These are phyloP conservation scores for Penicillium mononematosum DNA, from an alignment of 495 filamentous ascomycete genomes.

Conservation along the genomic window DNA sequence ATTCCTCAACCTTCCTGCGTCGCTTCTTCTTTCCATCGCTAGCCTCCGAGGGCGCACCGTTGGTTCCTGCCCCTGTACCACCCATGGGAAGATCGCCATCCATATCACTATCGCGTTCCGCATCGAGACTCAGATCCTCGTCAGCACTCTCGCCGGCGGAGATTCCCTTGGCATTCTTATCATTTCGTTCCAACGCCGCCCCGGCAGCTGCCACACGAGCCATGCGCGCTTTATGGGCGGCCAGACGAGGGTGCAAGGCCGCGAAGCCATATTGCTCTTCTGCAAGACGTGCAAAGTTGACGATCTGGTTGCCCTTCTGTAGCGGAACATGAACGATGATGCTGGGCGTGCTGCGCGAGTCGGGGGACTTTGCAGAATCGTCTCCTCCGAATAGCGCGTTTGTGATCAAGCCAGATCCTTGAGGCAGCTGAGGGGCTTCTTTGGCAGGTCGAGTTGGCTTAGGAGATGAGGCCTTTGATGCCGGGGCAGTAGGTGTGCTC, in stretches of 20 bases:
- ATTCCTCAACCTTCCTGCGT: constrained; percentile 88
- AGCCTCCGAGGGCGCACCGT: constrained; percentile 49
- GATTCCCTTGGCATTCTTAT: constrained; percentile 40
- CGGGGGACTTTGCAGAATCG: constrained; percentile 37
- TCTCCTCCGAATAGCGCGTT: constrained; percentile 58
- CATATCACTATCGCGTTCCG: constrained; percentile 53
- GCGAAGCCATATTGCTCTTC: constrained; percentile 93
- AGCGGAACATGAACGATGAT: constrained; percentile 83
- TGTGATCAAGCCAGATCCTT: constrained; percentile 67
- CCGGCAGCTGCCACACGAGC: constrained; percentile 80
- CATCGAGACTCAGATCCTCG: constrained; percentile 45
- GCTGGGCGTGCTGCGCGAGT: constrained; percentile 63
- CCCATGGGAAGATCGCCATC: constrained; percentile 78
- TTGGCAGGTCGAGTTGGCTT: constrained; percentile 55
- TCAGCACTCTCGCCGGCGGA: constrained; percentile 70
- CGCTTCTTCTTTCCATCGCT: constrained; percentile 60
- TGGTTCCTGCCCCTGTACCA: constrained; percentile 48
- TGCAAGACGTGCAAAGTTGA: constrained; percentile 93
- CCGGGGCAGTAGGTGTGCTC: constrained; percentile 43
- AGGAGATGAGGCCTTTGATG: constrained; percentile 59
- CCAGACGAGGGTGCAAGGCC: constrained; percentile 84
- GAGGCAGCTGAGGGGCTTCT: constrained; percentile 55
- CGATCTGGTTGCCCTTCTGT: constrained; percentile 76
- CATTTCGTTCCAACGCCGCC: constrained; percentile 73
- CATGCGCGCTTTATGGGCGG: constrained; percentile 77